phyloP scores from a whole-genome alignment of 129 eudicot genomes.

The Flaveria brownii region DNA sequence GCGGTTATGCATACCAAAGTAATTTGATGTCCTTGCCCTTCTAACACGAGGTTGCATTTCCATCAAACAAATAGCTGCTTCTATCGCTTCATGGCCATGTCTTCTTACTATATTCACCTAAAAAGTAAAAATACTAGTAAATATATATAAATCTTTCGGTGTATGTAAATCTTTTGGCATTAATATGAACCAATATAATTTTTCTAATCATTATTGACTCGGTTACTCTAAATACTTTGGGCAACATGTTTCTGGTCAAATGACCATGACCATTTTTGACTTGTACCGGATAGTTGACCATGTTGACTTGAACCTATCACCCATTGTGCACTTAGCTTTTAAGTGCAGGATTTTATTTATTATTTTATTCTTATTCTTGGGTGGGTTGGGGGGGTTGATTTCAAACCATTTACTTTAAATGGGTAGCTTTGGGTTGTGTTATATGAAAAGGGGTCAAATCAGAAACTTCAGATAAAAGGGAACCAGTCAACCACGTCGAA shows the following conservation, averaged over 20 bases:
- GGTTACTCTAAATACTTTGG: background rate
- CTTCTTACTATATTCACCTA: conserved; percentile 78
- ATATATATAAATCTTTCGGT: background rate
- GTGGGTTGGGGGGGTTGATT: no score
- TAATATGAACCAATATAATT: background rate
- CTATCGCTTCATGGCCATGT: conserved; percentile 52
- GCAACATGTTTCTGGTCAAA: background rate
- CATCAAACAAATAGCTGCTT: conserved; percentile 74
- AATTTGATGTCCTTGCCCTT: conserved; percentile 29
- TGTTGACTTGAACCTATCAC: background rate
- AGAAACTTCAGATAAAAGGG: background rate
- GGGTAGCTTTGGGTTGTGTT: no score
- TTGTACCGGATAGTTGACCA: background rate
- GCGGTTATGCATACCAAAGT: conserved; percentile 39
- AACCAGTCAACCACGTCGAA: background rate
- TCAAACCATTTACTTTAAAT: background rate
- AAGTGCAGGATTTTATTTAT: background rate
- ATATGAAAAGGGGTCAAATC: no score
- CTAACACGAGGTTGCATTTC: conserved; percentile 43
- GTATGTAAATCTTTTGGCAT: background rate
- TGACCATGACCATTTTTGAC: conserved; percentile 1
- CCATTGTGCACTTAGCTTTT: background rate
- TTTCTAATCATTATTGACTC: background rate
- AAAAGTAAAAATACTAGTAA: background rate
- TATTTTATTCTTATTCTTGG: no score